phyloP scores from a whole-genome alignment of 2,329 filamentous ascomycete genomes.

The Cladophialophora chaetospira region DNA sequence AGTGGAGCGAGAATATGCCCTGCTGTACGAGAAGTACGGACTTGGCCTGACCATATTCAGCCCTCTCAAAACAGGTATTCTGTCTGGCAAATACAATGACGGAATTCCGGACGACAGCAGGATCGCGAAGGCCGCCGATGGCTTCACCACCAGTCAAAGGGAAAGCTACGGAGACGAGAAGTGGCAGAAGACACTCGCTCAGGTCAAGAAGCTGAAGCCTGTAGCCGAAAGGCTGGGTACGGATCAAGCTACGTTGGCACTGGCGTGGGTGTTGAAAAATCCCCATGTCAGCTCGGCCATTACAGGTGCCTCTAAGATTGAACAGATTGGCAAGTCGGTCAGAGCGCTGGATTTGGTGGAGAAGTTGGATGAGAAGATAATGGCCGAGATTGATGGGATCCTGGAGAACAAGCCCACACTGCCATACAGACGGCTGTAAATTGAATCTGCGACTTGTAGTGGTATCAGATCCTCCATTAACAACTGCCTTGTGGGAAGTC shows the following conservation, averaged over 20 bases:
- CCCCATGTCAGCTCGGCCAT: slow-evolving; percentile 53
- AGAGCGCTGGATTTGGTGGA: slow-evolving; percentile 48
- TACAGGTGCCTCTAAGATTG: slow-evolving; percentile 44
- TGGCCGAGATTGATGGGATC: slow-evolving; percentile 50
- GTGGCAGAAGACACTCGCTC: slow-evolving; percentile 52
- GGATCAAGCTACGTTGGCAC: slow-evolving; percentile 58
- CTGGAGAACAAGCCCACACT: slow-evolving; percentile 34
- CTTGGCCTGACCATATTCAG: slow-evolving; percentile 66
- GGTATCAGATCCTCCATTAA: no score
- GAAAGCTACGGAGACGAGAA: slow-evolving; percentile 48
- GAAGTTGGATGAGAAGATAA: slow-evolving; percentile 46
- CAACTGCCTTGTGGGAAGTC: no score
- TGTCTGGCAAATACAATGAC: slow-evolving; percentile 70
- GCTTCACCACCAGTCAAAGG: slow-evolving; percentile 55
- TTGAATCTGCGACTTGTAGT: no score
- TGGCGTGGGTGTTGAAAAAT: slow-evolving; percentile 63
- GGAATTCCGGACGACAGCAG: slow-evolving; percentile 63
- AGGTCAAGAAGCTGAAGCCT: slow-evolving; percentile 57
- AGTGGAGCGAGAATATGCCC: slow-evolving; percentile 63
- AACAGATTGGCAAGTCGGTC: slow-evolving; percentile 47
- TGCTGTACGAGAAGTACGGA: slow-evolving; percentile 62
- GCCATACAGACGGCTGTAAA: slow-evolving; percentile 7
- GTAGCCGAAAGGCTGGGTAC: slow-evolving; percentile 68
- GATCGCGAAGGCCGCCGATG: slow-evolving; percentile 58
- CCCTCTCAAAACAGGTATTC: slow-evolving; percentile 62